Conservation (phyloP, 768 basidiomycete genomes). For the Macrolepiota fuliginosa region DNA sequence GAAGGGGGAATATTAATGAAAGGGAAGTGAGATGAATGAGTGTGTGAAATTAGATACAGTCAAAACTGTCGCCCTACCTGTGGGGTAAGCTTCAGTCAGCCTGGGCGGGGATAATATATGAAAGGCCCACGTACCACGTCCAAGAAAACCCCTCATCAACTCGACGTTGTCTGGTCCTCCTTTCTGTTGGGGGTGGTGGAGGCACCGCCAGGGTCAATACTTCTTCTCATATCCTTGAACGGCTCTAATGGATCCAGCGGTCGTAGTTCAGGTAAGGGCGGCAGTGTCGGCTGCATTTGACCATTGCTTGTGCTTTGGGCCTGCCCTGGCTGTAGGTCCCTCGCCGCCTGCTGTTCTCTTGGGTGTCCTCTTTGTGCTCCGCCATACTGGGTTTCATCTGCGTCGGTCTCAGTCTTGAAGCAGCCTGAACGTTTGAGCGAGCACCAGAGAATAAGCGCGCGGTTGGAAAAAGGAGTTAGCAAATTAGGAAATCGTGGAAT, state of each 20-base stretch:
- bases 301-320: not conserved
- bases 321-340: not conserved
- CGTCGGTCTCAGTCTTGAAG: not conserved
- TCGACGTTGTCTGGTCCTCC: not conserved
- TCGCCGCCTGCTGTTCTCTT: not conserved
- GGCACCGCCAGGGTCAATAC: not conserved
- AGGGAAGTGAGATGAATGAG: not conserved
- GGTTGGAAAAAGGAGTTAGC: not conserved
- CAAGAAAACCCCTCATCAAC: not conserved
- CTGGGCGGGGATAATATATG: not conserved
- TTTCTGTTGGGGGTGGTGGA: not conserved
- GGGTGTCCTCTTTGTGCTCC: not conserved
- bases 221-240: constrained; percentile 1
- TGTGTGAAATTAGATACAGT: constrained; percentile 1
- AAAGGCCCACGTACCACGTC: not conserved
- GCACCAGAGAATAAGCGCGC: not conserved
- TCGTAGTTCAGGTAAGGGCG: constrained; percentile 8
- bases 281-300: constrained; percentile 10
- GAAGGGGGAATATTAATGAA: not conserved
- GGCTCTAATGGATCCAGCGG: constrained; percentile 11
- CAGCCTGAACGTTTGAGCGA: not conserved
- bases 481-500: not conserved
- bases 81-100: not conserved
- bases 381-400: not conserved
- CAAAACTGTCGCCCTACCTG: not conserved